A percentile compares a stretch with the other conserved stretches of the same genome.
Evolutionary conservation across 164 flowering plant genomes (phyloP).

Genomic region (Litsea cubeba): DNA sequence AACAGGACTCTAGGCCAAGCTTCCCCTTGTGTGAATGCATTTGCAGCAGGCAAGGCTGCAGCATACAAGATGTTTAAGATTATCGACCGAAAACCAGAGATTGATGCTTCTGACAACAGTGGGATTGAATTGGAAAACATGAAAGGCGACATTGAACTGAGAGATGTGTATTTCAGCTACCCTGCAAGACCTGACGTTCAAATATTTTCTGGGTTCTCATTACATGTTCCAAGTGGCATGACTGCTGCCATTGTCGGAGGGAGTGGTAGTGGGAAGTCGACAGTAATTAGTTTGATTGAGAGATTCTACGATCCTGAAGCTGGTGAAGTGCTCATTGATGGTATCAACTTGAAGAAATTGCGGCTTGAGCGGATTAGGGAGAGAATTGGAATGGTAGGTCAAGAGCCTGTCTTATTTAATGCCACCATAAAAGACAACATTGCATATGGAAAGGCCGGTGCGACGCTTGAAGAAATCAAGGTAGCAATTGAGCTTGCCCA

Average conservation of each 20-base stretch:
- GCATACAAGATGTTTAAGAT: slow-evolving; percentile 76
- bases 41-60: slow-evolving; percentile 72
- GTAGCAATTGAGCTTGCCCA: slow-evolving; percentile 60
- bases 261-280: slow-evolving; percentile 85
- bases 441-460: slow-evolving; percentile 58
- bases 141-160: slow-evolving; percentile 64
- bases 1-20: slow-evolving; percentile 56
- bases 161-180: slow-evolving; percentile 62
- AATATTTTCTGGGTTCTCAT: slow-evolving; percentile 56
- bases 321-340: slow-evolving; percentile 75
- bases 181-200: slow-evolving; percentile 77
- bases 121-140: slow-evolving; percentile 51
- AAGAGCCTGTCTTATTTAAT: slow-evolving; percentile 61
- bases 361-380: slow-evolving; percentile 54
- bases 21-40: slow-evolving; percentile 49
- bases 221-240: slow-evolving; percentile 51
- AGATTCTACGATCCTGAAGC: slow-evolving; percentile 78
- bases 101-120: slow-evolving; percentile 42
- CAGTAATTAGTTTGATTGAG: slow-evolving; percentile 62
- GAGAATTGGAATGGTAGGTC: slow-evolving; percentile 65
- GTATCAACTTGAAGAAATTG: slow-evolving; percentile 46
- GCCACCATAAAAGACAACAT: slow-evolving; percentile 61
- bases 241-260: slow-evolving; percentile 84
- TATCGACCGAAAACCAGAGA: slow-evolving; percentile 47
- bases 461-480: slow-evolving; percentile 51